Base-by-base conservation (phyloP, 768 basidiomycete genomes). In the Hericium rajendrae region DNA sequence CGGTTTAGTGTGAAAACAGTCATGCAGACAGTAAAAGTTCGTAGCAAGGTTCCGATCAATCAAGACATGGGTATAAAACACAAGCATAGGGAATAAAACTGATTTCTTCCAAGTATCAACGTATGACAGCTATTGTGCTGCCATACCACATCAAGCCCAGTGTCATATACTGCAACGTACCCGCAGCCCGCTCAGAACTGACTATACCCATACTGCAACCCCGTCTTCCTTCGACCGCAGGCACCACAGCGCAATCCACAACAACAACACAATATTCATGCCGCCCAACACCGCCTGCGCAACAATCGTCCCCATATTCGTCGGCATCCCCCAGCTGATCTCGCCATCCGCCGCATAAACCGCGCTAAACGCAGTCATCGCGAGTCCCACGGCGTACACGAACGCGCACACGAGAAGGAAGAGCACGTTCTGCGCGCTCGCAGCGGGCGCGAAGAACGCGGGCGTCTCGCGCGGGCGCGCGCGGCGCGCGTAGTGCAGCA, bases 221-320 rank as follows among this genome's bases (percentile, higher is more conserved):
- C 43, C 9, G 43, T 46, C 43, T 46, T 46, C 13, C 43, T n/a
- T n/a, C 43, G 43, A 46, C 6, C 43, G 43, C 12, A 46, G 6
- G 43, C 43, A 46, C 43, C 43, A 46, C 43, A n/a, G 6, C 13
- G 43, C 43, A n/a, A 20, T 46, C n/a, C 9, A 9, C n/a, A 46
- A 15, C 15, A 46, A 11, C 43, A 46, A 46, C 1, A 20, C 11
- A 5, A 46, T 18, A 6, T 46, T 46, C n/a, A 46, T 11, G 12
- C 43, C 43, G 0, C 43, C 48, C 9, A 52, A 24, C 10, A 15
- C 50, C 15, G 49, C 49, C 50, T 57, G 56, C 48, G 49, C 50
- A 38, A 57, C 38, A 39, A 57, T 51, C 13, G 56, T 52, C 16
- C 56, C 56, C 50, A 52, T 41, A 20, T 40, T 40, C 4, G 56